phyloP scores from a whole-genome alignment of 139 green algal genomes.

The Spirogloea muscicola region DNA sequence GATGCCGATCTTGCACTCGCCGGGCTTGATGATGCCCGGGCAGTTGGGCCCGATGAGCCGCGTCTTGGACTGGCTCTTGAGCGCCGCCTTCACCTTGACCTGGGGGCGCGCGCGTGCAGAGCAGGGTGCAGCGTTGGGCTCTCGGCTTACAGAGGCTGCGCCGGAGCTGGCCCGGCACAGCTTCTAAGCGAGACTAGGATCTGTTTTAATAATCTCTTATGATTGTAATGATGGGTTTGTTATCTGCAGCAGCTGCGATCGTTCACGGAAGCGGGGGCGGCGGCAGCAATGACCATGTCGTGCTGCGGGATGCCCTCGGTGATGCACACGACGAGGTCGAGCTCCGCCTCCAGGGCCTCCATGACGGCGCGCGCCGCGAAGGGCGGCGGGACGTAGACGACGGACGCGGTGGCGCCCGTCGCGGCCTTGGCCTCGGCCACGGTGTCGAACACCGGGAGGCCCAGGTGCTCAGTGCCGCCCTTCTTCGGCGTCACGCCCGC shows the following conservation, averaged over 20 bases:
- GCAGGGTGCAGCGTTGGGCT: too few relatives aligned
- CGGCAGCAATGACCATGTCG: slow-evolving; percentile 98
- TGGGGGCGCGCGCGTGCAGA: too few relatives aligned
- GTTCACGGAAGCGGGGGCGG: too few relatives aligned
- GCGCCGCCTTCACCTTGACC: slow-evolving; percentile 87
- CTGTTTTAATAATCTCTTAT: too few relatives aligned
- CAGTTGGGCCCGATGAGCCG: slow-evolving; percentile 97
- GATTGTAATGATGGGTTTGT: too few relatives aligned
- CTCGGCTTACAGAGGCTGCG: too few relatives aligned
- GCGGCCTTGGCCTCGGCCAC: slow-evolving; percentile 79
- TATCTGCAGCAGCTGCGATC: too few relatives aligned
- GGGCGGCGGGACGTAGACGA: slow-evolving; percentile 94
- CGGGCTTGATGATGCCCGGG: slow-evolving; percentile 82
- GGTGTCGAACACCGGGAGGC: slow-evolving; percentile 89
- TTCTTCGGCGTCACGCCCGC: slow-evolving; percentile 96
- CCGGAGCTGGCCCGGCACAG: too few relatives aligned
- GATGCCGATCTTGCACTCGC: slow-evolving; percentile 99
- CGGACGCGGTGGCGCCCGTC: slow-evolving; percentile 73
- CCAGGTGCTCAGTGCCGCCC: slow-evolving; percentile 88
- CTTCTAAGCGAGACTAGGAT: too few relatives aligned
- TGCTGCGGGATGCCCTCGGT: slow-evolving; percentile 98
- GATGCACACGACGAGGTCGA: slow-evolving; percentile 97
- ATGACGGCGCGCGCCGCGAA: slow-evolving; percentile 91
- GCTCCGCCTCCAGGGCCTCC: slow-evolving; percentile 87
- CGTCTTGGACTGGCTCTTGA: slow-evolving; percentile 78